Evolutionary conservation across 495 filamentous ascomycete species (phyloP).

Genomic region (Cercophora scortea): DNA sequence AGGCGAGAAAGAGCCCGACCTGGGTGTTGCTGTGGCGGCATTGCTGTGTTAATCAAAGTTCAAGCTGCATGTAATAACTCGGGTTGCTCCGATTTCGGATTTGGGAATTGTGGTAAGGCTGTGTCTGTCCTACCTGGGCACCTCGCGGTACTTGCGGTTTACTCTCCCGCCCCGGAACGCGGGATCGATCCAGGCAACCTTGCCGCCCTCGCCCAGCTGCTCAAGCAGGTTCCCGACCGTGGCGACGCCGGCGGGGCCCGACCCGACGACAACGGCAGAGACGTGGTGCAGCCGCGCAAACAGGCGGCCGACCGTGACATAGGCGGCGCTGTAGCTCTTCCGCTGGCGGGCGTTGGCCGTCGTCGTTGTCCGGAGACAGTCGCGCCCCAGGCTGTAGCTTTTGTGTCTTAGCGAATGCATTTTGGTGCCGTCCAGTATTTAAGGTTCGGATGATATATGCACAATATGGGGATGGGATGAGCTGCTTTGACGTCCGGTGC

Average conservation of each 20-base stretch:
- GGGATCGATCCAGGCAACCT: constrained; percentile 17
- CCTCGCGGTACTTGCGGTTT: constrained; percentile 5
- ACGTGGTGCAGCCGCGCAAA: neutral
- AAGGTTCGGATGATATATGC: neutral
- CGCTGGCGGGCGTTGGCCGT: neutral
- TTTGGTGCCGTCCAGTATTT: too few relatives aligned
- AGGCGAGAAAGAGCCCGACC: constrained; percentile 9
- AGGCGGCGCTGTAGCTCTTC: neutral
- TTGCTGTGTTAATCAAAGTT: too few relatives aligned
- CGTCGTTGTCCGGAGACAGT: neutral
- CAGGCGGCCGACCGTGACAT: neutral
- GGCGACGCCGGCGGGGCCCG: constrained; percentile 18
- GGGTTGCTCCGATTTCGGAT: too few relatives aligned
- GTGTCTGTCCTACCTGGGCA: constrained; percentile 9
- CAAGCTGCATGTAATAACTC: neutral
- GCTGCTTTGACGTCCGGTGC: too few relatives aligned
- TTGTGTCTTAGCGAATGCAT: neutral
- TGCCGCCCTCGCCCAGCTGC: neutral
- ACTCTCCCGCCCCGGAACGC: constrained; percentile 12
- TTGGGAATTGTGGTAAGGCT: too few relatives aligned
- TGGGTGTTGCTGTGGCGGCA: constrained; percentile 11
- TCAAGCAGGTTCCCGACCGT: constrained; percentile 17
- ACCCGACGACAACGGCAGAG: constrained; percentile 16
- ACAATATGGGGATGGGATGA: too few relatives aligned
- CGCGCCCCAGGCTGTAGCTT: neutral